Conservation (phyloP, 129 eudicot species). For the Saposhnikovia divaricata region DNA sequence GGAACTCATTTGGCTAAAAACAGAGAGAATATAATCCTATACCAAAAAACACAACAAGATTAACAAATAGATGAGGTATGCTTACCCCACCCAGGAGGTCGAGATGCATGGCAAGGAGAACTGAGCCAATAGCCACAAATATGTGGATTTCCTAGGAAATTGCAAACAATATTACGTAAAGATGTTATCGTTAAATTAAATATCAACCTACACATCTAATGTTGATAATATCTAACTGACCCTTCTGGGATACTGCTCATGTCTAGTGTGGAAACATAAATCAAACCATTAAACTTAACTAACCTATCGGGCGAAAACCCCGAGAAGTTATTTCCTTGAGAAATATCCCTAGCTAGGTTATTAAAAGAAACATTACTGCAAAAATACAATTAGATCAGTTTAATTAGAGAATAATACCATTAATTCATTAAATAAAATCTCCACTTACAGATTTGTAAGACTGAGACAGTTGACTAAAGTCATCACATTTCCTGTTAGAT, state of each 20-base stretch:
- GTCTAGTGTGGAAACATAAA: too few relatives aligned
- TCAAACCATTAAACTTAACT: not conserved
- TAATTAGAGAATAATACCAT: not conserved
- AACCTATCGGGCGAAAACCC: conserved; percentile 88
- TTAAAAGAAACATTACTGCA: conserved; percentile 86
- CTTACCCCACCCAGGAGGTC: conserved; percentile 52
- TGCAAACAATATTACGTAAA: conserved; percentile 14
- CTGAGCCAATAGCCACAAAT: conserved; percentile 73
- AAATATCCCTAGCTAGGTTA: conserved; percentile 67
- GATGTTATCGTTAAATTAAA: not conserved
- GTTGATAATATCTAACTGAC: too few relatives aligned
- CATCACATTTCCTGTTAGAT: conserved; percentile 69
- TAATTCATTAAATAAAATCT: not conserved
- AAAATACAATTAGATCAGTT: conserved; percentile 4
- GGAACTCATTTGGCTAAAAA: not conserved
- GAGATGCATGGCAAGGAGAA: conserved; percentile 65
- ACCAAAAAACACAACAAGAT: not conserved
- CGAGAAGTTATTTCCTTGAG: conserved; percentile 72
- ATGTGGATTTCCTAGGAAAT: conserved; percentile 69
- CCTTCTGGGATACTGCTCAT: too few relatives aligned
- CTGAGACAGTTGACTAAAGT: conserved; percentile 70
- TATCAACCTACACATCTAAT: not conserved
- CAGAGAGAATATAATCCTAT: not conserved
- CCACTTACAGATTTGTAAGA: conserved; percentile 66
- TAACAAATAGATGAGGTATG: not conserved